phyloP scores from a whole-genome alignment of 2,329 filamentous ascomycete genomes.

The Aureobasidium namibiae region DNA sequence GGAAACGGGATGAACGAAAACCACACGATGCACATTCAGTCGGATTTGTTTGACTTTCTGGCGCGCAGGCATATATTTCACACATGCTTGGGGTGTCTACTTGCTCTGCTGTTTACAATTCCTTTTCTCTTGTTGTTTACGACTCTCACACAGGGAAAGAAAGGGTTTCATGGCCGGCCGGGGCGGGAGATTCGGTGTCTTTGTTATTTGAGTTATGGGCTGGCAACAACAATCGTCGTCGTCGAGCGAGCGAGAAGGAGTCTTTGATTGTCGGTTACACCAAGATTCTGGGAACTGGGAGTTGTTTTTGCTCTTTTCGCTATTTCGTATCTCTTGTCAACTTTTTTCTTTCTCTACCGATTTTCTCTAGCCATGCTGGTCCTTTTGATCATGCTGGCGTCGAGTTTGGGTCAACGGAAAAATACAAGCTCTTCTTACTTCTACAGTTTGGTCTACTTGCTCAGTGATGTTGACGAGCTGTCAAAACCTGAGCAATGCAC shows the following conservation, averaged over 20 bases:
- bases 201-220: conserved; percentile 9
- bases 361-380: conserved; percentile 2
- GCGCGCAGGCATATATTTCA: conserved; percentile 8
- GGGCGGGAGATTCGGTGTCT: conserved; percentile 6
- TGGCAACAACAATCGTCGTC: conserved; percentile 10
- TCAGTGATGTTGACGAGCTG: neutral
- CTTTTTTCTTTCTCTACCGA: neutral
- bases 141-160: conserved; percentile 14
- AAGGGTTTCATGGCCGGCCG: conserved; percentile 10
- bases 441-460: neutral
- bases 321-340: conserved; percentile 11
- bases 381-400: neutral
- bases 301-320: conserved; percentile 7
- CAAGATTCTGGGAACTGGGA: conserved; percentile 12
- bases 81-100: conserved; percentile 7
- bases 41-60: conserved; percentile 15
- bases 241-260: conserved; percentile 12
- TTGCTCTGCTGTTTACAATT: conserved; percentile 8
- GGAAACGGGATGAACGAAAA: conserved; percentile 9
- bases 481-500: too few species aligned
- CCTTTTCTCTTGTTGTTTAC: conserved; percentile 14
- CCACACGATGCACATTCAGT: conserved; percentile 14
- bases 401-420: conserved; percentile 1
- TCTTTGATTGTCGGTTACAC: conserved; percentile 12
- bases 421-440: conserved; percentile 8